phyloP scores from a whole-genome alignment of 352 stramenopile species.

The Phytophthora pluvialis region DNA sequence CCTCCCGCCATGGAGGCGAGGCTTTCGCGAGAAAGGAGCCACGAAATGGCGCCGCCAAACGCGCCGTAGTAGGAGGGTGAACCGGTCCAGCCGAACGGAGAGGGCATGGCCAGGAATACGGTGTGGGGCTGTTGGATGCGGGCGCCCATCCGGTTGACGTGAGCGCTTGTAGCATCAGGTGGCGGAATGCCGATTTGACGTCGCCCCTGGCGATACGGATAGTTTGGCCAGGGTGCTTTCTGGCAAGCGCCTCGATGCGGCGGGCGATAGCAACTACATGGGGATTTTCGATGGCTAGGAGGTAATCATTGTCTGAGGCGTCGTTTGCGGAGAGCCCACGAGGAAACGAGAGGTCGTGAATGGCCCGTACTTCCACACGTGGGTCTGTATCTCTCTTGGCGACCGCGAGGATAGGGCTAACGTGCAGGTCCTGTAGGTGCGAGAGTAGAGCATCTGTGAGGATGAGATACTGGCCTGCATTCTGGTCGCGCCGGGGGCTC shows the following conservation, averaged over 20 bases:
- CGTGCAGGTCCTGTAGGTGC: neutral
- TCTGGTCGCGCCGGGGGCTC: slow-evolving; percentile 7
- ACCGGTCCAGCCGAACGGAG: neutral
- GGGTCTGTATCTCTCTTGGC: slow-evolving; percentile 13
- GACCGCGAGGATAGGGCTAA: slow-evolving; percentile 8
- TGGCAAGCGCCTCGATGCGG: neutral
- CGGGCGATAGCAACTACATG: neutral
- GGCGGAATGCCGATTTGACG: neutral
- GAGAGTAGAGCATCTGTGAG: neutral
- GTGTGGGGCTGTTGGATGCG: neutral
- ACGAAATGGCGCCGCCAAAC: neutral
- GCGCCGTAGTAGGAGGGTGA: neutral
- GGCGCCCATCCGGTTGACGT: neutral
- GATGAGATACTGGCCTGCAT: slow-evolving; percentile 13
- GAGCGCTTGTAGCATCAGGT: slow-evolving; percentile 1
- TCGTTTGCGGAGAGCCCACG: slow-evolving; percentile 3
- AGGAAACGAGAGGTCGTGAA: slow-evolving; percentile 20
- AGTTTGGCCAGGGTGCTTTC: neutral
- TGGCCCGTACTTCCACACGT: slow-evolving; percentile 2
- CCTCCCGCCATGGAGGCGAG: neutral
- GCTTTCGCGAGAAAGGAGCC: neutral
- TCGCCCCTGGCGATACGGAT: slow-evolving; percentile 5
- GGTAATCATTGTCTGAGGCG: neutral
- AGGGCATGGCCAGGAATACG: neutral
- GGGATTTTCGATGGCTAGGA: neutral